A percentile compares a stretch with the other conserved stretches of the same genome.
phyloP scores from a whole-genome alignment of 176 grass and related monocot genomes.

The Calamus simplicifolius region DNA sequence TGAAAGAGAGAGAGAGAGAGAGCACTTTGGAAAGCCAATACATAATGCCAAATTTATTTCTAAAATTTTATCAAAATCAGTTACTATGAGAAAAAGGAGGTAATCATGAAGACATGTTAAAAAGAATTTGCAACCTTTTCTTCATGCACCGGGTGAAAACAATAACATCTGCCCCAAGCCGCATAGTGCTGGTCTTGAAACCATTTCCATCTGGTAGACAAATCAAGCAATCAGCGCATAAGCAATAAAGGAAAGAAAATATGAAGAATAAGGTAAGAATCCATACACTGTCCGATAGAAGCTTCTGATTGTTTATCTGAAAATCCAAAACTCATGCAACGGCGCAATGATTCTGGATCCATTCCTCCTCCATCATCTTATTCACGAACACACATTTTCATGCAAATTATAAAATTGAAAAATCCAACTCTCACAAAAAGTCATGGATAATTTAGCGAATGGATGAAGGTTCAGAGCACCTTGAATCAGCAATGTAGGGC shows the following conservation, averaged over 20 bases:
- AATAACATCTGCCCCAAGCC: conserved; percentile 95
- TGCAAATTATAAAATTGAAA: not conserved
- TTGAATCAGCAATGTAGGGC: conserved; percentile 32
- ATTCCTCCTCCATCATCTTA: conserved; percentile 97
- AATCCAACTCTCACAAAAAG: not conserved
- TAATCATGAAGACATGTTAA: too few relatives aligned
- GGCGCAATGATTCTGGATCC: conserved; percentile 61
- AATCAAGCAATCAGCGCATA: conserved; percentile 9
- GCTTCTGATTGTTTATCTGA: conserved; percentile 87
- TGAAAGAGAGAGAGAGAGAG: too few relatives aligned
- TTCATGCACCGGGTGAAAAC: conserved; percentile 73
- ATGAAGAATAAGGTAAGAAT: conserved; percentile 9
- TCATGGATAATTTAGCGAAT: not conserved
- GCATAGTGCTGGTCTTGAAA: conserved; percentile 99
- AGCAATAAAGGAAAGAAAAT: conserved; percentile 25
- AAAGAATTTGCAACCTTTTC: conserved; percentile 26
- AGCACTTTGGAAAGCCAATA: too few relatives aligned
- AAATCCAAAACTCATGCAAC: conserved; percentile 98
- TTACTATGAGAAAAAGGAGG: too few relatives aligned
- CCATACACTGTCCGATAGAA: conserved; percentile 91
- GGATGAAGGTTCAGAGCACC: conserved; percentile 18
- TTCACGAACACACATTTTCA: conserved; percentile 5
- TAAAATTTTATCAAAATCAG: too few relatives aligned
- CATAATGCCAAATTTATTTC: too few relatives aligned
- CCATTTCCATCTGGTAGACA: conserved; percentile 92